Conservation (phyloP, 1,284 basidiomycete genomes). For the Rhodotorula sp. region DNA sequence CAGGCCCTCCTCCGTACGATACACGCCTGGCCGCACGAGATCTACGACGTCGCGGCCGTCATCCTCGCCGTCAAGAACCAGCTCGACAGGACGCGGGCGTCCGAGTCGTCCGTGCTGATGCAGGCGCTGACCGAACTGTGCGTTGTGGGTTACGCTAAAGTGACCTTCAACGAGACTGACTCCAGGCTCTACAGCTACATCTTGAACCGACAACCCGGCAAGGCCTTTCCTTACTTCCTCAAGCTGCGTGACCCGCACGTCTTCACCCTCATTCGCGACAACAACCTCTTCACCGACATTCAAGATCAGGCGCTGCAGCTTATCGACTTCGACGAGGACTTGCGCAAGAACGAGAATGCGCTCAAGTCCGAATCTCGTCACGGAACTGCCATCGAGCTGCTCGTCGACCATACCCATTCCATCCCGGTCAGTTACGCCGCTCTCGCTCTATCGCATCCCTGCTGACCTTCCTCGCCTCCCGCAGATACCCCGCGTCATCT, state of each 20-base stretch:
- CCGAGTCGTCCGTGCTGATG: conserved; percentile 69
- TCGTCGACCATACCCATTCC: conserved; percentile 93
- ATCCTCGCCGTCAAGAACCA: conserved; percentile 83
- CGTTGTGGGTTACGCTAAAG: conserved; percentile 45
- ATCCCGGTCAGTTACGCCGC: conserved; percentile 68
- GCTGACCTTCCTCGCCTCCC: no score
- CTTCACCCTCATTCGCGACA: conserved; percentile 89
- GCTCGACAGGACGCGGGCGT: conserved; percentile 57
- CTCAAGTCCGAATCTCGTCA: conserved; percentile 45
- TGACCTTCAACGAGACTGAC: neutral
- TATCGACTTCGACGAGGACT: conserved; percentile 90
- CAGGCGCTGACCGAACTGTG: conserved; percentile 89
- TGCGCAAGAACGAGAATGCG: conserved; percentile 54
- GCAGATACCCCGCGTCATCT: conserved; percentile 80
- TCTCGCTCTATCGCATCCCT: neutral
- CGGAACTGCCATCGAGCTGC: conserved; percentile 72
- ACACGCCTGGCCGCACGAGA: conserved; percentile 81
- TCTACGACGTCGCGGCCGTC: conserved; percentile 84
- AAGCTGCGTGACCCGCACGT: conserved; percentile 82
- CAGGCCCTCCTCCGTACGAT: conserved; percentile 76
- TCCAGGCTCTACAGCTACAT: conserved; percentile 62
- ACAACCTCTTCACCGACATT: conserved; percentile 92
- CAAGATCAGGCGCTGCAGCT: conserved; percentile 88
- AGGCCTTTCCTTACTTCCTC: conserved; percentile 86
- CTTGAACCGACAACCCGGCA: conserved; percentile 84